Evolutionary conservation across 2,329 filamentous ascomycete species (phyloP), one percentile per base, ranked within the genome.

Genomic region (Decorospora gaudefroyi): DNA sequence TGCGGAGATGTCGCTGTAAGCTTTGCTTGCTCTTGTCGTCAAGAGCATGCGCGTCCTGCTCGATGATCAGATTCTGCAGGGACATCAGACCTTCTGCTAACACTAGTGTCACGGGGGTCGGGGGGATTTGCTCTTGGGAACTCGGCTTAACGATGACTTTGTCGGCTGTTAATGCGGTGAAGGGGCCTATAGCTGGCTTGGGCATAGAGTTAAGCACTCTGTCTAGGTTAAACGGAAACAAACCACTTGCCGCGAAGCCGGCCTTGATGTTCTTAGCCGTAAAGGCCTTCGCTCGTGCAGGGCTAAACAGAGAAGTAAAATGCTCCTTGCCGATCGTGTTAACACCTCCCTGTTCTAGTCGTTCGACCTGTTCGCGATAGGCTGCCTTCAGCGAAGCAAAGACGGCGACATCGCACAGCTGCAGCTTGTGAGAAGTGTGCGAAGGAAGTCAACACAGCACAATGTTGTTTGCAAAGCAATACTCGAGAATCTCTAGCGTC

Each of bases 151-250:
- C 22, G 37, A 51, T 48, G 31, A 40, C 46, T 49, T 30, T 47
- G 28, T 43, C 50, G 12, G n/a, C n/a, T n/a, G n/a, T n/a, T n/a
- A n/a, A n/a, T n/a, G n/a, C n/a, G n/a, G n/a, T n/a, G n/a, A n/a
- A n/a, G 42, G 41, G 27, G 6, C 12, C 27, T 29, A 12, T 13
- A 29, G 27, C 10, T n/a, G 30, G 61, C 36, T 56, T 59, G n/a
- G 44, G 59, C 12, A 57, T 61, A 47, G 49, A 39, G 49, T 40
- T 51, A 8, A 69, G 55, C 33, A 68, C 64, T 48, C 55, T 65
- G n/a, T 64, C 25, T 53, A 49, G 61, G 42, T 67, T 65, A 32
- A 65, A 67, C 9, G 55, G 63, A 26, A 53, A 60, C 18, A 65
- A 45, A 23, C 63, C 56, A 37, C 45, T 52, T 17, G 49, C 59